phyloP scores from a whole-genome alignment of 2,329 filamentous ascomycete genomes.

The Fusarium sublunatum region DNA sequence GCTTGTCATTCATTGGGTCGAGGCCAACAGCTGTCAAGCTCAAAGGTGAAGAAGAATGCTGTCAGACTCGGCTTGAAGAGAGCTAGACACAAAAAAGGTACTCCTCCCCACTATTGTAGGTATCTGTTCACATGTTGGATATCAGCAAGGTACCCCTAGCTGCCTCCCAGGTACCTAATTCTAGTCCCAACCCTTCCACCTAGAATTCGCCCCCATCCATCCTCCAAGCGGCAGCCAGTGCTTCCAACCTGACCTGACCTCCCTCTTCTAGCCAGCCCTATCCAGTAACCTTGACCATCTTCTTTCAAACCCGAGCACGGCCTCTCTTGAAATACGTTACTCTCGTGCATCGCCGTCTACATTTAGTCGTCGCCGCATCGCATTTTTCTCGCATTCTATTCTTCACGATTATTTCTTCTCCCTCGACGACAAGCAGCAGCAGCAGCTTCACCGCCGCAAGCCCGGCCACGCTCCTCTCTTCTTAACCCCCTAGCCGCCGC shows the following conservation, averaged over 20 bases:
- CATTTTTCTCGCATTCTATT: slow-evolving; percentile 10
- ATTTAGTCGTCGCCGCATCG: slow-evolving; percentile 24
- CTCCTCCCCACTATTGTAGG: slow-evolving; percentile 18
- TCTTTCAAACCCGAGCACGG: slow-evolving; percentile 33
- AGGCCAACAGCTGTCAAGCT: slow-evolving; percentile 10
- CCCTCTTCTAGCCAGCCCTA: slow-evolving; percentile 46
- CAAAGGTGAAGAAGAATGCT: slow-evolving; percentile 22
- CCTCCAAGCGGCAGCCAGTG: slow-evolving; percentile 24
- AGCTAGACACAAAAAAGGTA: slow-evolving; percentile 21
- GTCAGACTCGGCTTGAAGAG: slow-evolving; percentile 20
- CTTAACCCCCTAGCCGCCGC: slow-evolving; percentile 37
- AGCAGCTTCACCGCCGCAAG: slow-evolving; percentile 45
- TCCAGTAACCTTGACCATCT: slow-evolving; percentile 40
- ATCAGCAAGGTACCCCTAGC: slow-evolving; percentile 29
- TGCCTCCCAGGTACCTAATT: slow-evolving; percentile 30
- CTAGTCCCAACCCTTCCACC: slow-evolving; percentile 8
- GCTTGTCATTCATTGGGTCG: slow-evolving; percentile 36
- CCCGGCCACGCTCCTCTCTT: slow-evolving; percentile 31
- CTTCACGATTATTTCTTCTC: slow-evolving; percentile 16
- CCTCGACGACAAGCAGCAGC: slow-evolving; percentile 22
- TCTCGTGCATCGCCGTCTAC: slow-evolving; percentile 7
- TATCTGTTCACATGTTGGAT: slow-evolving; percentile 20
- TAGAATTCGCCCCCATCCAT: slow-evolving; percentile 31
- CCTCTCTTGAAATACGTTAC: slow-evolving; percentile 13
- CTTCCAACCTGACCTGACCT: slow-evolving; percentile 32